Percentiles rank a stretch among this genome's conserved stretches.
Evolutionary conservation across 2,329 filamentous ascomycete genomes (phyloP).

Genomic region (Aspergillus fructus): DNA sequence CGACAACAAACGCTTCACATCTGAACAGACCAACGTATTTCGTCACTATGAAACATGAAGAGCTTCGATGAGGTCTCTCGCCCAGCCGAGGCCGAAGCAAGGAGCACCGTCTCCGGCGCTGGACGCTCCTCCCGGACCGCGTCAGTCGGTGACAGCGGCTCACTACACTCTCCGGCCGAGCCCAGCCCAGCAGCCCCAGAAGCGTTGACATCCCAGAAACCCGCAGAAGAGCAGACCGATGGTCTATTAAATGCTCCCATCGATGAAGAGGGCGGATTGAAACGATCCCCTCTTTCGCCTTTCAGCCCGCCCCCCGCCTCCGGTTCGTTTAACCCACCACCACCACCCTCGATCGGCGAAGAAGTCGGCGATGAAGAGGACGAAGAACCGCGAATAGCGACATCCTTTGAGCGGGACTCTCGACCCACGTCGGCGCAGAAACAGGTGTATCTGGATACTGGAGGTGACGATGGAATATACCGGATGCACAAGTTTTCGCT

Average conservation of each 20-base stretch:
- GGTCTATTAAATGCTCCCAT: slow-evolving; percentile 7
- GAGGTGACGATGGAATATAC: slow-evolving; percentile 49
- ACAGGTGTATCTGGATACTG: slow-evolving; percentile 34
- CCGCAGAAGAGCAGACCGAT: slow-evolving; percentile 16
- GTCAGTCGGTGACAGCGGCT: slow-evolving; percentile 17
- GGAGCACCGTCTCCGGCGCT: slow-evolving; percentile 15
- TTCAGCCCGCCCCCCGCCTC: slow-evolving; percentile 30
- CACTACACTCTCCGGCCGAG: slow-evolving; percentile 14
- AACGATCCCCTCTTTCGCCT: slow-evolving; percentile 22
- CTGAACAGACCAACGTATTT: not conserved
- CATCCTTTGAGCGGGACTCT: slow-evolving; percentile 46
- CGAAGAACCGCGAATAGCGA: slow-evolving; percentile 45
- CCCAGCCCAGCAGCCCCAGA: slow-evolving; percentile 9
- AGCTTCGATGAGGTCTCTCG: slow-evolving; percentile 39
- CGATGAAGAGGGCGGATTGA: slow-evolving; percentile 17
- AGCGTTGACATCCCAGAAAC: slow-evolving; percentile 12
- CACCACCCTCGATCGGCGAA: slow-evolving; percentile 29
- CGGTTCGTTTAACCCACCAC: slow-evolving; percentile 25
- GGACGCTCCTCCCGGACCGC: slow-evolving; percentile 21
- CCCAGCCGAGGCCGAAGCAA: slow-evolving; percentile 26
- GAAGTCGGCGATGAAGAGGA: slow-evolving; percentile 41
- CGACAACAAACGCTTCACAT: not conserved
- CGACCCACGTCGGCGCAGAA: slow-evolving; percentile 39
- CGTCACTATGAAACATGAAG: slow-evolving; percentile 31
- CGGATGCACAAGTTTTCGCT: slow-evolving; percentile 96